Evolutionary conservation across 176 grass and related monocot species (phyloP), one percentile per base, ranked within the genome.

Genomic region (Oryza officinalis): DNA sequence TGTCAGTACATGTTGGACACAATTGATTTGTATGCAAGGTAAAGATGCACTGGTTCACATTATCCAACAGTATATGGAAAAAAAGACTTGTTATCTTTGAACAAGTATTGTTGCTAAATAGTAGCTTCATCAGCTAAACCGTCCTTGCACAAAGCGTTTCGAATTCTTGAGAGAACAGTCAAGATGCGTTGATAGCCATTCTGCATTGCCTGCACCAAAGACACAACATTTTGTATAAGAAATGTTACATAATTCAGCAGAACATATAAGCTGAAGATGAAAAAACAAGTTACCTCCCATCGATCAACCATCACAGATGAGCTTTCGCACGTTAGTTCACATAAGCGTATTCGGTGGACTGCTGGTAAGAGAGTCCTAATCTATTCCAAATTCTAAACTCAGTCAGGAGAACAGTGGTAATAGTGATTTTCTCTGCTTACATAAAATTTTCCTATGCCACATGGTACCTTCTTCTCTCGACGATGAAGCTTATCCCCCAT

Each of bases 241-340:
- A 80, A 63, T 45, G 32, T 6, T 10, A 11, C 18, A 83, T 13
- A 15, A 33, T 26, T 43, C 6, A 57, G 5, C 52, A 22, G 14
- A 13, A 18, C 4, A 10, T 45, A 38, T 35, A 2, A 0, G 13
- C 6, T 12, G 8, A 74, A n/a, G n/a, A 83, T 28, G 68, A 30
- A 50, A 86, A 75, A 60, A n/a, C n/a, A 37, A 85, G 77, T 88
- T 92, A 95, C 93, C 93, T 95, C 93, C 96, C 96, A 98, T 9
- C 76, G 82, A 72, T 98, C 93, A 45, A 95, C 93, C 96, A 93
- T 98, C 26, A 98, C 65, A 40, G 93, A 88, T 0, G 93, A 98
- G 80, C 72, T 98, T 46, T 67, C 41, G n/a, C 91, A 95, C 0
- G 93, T 89, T 44, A 93, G 77, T 32, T 98, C 89, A 61, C 93